A percentile compares a stretch with the other conserved stretches of the same genome.
Conservation (phyloP, 2,329 filamentous ascomycete genomes). For the Cryphonectria parasitica region DNA sequence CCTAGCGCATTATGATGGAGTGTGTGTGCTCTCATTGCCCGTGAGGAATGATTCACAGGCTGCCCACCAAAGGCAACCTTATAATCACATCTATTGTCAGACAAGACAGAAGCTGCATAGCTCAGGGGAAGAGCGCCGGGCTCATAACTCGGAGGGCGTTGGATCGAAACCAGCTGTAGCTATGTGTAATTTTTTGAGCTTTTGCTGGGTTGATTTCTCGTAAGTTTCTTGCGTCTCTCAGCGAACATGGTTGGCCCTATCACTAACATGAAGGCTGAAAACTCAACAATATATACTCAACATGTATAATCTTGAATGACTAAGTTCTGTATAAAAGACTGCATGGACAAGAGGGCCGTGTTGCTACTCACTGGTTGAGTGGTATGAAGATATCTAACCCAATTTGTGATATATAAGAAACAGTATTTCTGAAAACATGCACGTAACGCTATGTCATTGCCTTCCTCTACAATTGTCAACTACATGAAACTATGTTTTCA, state of each 20-base stretch:
- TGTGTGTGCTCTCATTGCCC: not conserved
- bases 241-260: too few relatives aligned
- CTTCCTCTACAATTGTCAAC: not conserved
- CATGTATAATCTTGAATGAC: not conserved
- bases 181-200: constrained; percentile 6
- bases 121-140: constrained; percentile 29
- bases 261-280: not conserved
- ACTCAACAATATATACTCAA: not conserved
- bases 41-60: not conserved
- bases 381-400: not conserved
- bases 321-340: not conserved
- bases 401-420: not conserved
- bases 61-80: not conserved
- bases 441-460: constrained; percentile 6
- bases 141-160: constrained; percentile 30
- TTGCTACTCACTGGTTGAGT: too few relatives aligned
- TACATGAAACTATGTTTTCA: constrained; percentile 9
- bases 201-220: too few relatives aligned
- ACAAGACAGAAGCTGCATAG: constrained; percentile 22
- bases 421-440: not conserved
- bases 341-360: too few relatives aligned
- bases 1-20: not conserved
- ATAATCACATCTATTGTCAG: not conserved
- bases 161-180: constrained; percentile 28
- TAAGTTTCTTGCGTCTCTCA: too few relatives aligned